These are phyloP conservation scores for Phaeosphaeria sp. DNA, from an alignment of 2,329 filamentous ascomycete species.

Conservation along the genomic window DNA sequence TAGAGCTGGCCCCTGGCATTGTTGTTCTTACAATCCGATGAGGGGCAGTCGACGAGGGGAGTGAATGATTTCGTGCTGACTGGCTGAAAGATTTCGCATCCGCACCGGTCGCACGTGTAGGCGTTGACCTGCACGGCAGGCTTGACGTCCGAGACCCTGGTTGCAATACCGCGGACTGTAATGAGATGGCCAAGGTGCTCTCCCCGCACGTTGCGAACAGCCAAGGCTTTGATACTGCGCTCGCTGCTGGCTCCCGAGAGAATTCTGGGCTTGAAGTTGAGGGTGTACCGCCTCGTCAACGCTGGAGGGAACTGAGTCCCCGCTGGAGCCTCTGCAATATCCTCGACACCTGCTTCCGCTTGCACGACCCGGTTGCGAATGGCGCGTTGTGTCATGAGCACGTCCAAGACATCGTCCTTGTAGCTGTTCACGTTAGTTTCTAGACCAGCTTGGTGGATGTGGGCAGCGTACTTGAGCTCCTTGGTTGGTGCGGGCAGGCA, in stretches of 20 bases:
- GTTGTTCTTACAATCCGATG: slow-evolving; percentile 86
- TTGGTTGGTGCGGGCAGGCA: slow-evolving; percentile 79
- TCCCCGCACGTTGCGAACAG: slow-evolving; percentile 91
- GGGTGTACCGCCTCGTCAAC: slow-evolving; percentile 89
- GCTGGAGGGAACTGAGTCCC: slow-evolving; percentile 88
- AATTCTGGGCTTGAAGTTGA: slow-evolving; percentile 94
- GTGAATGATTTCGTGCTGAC: slow-evolving; percentile 90
- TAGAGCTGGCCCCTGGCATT: slow-evolving; percentile 93
- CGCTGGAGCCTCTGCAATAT: slow-evolving; percentile 66
- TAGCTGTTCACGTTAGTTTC: slow-evolving; percentile 65
- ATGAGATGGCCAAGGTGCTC: slow-evolving; percentile 94
- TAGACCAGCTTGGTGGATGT: neutral
- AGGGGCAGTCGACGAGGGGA: slow-evolving; percentile 85
- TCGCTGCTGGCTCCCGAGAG: slow-evolving; percentile 70
- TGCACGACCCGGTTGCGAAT: slow-evolving; percentile 80
- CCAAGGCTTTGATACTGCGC: slow-evolving; percentile 68
- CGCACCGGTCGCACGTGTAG: slow-evolving; percentile 96
- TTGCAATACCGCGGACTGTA: slow-evolving; percentile 92
- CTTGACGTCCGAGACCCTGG: slow-evolving; percentile 96
- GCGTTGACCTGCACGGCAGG: slow-evolving; percentile 97
- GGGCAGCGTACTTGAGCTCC: slow-evolving; percentile 72
- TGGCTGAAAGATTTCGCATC: slow-evolving; percentile 97
- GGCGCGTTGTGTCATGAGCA: slow-evolving; percentile 91
- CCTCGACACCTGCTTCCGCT: slow-evolving; percentile 50
- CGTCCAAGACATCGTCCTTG: slow-evolving; percentile 96